These are phyloP conservation scores for Auricularia sp. DNA, from an alignment of 768 basidiomycete genomes.

Conservation along the genomic window DNA sequence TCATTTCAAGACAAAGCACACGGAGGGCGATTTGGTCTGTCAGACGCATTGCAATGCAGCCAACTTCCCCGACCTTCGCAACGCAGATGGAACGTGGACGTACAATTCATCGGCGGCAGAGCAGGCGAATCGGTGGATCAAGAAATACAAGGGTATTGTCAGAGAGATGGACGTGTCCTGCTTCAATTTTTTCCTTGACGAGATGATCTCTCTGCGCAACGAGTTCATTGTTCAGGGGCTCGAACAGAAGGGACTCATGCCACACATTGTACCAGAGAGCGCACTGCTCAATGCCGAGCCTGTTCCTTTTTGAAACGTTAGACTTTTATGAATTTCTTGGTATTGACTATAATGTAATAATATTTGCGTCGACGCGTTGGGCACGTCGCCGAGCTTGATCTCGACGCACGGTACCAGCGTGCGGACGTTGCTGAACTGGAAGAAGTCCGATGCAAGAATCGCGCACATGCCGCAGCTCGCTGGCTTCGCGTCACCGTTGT, in stretches of 20 bases:
- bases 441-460: no score
- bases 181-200: slow-evolving; percentile 24
- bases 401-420: no score
- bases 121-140: slow-evolving; percentile 26
- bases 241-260: background rate
- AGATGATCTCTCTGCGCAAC: slow-evolving; percentile 21
- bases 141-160: slow-evolving; percentile 20
- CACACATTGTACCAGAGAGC: background rate
- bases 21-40: slow-evolving; percentile 14
- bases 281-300: background rate
- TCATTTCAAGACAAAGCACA: slow-evolving; percentile 14
- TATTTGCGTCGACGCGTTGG: no score
- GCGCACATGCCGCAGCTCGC: no score
- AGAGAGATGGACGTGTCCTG: slow-evolving; percentile 16
- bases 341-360: no score
- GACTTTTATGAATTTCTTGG: no score
- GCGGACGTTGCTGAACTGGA: no score
- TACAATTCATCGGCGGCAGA: slow-evolving; percentile 28
- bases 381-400: no score
- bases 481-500: no score
- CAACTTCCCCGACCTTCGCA: slow-evolving; percentile 15
- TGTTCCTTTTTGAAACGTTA: no score
- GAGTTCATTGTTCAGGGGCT: slow-evolving; percentile 7
- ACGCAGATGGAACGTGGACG: slow-evolving; percentile 14
- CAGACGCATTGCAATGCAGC: slow-evolving; percentile 21